Evolutionary conservation across 2,329 filamentous ascomycete species (phyloP).

Genomic region (Elsinoe necatrix): DNA sequence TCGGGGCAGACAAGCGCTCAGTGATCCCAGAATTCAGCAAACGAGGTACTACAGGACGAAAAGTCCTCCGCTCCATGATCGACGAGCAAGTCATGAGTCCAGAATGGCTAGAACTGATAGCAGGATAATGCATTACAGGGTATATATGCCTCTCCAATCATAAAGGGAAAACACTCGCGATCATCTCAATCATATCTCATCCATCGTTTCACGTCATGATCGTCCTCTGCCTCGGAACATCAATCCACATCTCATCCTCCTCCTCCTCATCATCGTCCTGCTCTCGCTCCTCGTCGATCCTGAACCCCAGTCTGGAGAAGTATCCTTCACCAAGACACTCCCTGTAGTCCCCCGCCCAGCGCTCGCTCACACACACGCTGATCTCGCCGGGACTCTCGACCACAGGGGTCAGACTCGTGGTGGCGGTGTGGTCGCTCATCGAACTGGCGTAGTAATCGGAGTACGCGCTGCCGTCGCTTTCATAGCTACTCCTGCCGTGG

Average conservation of each 20-base stretch:
- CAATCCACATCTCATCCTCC: slow-evolving; percentile 7
- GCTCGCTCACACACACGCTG: neutral
- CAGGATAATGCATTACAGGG: neutral
- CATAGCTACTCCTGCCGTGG: slow-evolving; percentile 10
- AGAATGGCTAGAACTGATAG: slow-evolving; percentile 5
- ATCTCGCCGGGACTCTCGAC: neutral
- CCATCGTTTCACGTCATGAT: neutral
- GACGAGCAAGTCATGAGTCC: neutral
- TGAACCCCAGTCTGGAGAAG: slow-evolving; percentile 24
- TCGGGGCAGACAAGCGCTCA: neutral
- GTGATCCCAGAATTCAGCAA: neutral
- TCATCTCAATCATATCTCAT: neutral
- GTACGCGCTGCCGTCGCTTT: neutral
- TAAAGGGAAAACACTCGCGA: neutral
- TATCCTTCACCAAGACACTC: slow-evolving; percentile 7
- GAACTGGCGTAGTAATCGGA: neutral
- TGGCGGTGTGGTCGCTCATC: neutral
- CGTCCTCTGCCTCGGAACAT: neutral
- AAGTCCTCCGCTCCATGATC: neutral
- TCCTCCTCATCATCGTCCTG: slow-evolving; percentile 1
- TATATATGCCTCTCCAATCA: slow-evolving; percentile 4
- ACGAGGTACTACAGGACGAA: neutral
- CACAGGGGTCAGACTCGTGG: slow-evolving; percentile 4
- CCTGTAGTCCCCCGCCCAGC: slow-evolving; percentile 13
- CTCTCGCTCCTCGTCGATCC: slow-evolving; percentile 26